Evolutionary conservation across 2,329 filamentous ascomycete species (phyloP).

Genomic region (Diaporthe vaccinii): DNA sequence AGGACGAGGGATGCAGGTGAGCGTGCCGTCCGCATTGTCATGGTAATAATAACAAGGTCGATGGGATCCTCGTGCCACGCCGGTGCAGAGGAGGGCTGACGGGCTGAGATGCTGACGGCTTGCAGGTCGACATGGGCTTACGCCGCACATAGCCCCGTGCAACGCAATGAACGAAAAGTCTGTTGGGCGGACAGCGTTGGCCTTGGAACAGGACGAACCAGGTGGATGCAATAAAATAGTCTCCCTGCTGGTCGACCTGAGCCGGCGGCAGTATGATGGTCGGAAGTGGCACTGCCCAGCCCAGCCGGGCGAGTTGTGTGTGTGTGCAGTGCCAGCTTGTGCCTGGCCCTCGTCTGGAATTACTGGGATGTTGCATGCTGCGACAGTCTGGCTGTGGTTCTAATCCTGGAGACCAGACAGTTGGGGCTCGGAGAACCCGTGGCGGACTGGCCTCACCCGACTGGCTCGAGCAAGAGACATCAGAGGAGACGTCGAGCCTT

Average conservation of each 20-base stretch:
- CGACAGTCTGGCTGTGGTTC: conserved; percentile 18
- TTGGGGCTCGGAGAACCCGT: conserved; percentile 43
- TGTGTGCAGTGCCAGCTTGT: not conserved
- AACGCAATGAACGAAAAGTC: not conserved
- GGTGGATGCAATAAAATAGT: not conserved
- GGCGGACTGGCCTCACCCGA: conserved; percentile 43
- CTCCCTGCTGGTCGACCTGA: not conserved
- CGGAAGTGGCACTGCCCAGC: not conserved
- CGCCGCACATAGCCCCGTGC: conserved; percentile 20
- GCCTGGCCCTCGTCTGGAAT: conserved; percentile 9
- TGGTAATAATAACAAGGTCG: conserved; percentile 2
- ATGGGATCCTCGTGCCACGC: conserved; percentile 14
- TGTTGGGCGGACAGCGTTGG: not conserved
- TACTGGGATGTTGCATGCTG: conserved; percentile 30
- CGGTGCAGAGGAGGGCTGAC: conserved; percentile 11
- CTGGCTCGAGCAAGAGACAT: conserved; percentile 41
- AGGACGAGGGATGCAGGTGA: conserved; percentile 26
- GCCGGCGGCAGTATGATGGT: not conserved
- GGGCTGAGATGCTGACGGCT: conserved; percentile 28
- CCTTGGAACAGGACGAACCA: not conserved
- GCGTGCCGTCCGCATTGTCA: conserved; percentile 11
- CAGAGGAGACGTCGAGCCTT: conserved; percentile 4
- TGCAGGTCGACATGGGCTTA: conserved; percentile 8
- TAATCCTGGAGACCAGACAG: conserved; percentile 16
- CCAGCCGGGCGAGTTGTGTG: not conserved